Evolutionary conservation across 768 basidiomycete genomes (phyloP).

Genomic region (Tricholoma sp.): DNA sequence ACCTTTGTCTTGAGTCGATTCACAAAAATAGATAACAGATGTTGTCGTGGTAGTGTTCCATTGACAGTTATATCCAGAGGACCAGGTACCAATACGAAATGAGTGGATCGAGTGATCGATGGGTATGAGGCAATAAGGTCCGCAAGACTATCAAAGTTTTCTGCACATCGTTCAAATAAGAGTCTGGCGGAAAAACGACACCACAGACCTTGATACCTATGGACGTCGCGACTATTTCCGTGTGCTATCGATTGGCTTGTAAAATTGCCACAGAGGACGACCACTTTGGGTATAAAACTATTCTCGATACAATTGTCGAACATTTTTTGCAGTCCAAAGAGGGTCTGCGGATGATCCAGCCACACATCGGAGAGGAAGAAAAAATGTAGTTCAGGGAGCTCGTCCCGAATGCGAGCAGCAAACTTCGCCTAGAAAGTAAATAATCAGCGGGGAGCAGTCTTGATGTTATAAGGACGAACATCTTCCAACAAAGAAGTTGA

Average conservation of each 20-base stretch:
- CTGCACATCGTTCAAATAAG: conserved; percentile 33
- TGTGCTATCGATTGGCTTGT: conserved; percentile 75
- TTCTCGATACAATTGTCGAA: conserved; percentile 89
- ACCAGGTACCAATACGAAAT: conserved; percentile 94
- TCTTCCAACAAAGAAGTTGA: conserved; percentile 88
- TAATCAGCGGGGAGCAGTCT: conserved; percentile 1
- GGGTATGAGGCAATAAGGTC: conserved; percentile 83
- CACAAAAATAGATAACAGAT: conserved; percentile 73
- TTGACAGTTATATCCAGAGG: conserved; percentile 86
- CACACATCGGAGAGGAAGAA: conserved; percentile 95
- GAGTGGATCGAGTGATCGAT: conserved; percentile 66
- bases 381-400: conserved; percentile 75
- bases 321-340: conserved; percentile 75
- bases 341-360: conserved; percentile 84
- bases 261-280: conserved; percentile 95
- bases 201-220: conserved; percentile 76
- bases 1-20: conserved; percentile 64
- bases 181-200: background rate
- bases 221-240: conserved; percentile 73
- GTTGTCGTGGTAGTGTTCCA: conserved; percentile 72
- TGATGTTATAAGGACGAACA: conserved; percentile 40
- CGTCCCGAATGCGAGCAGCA: conserved; percentile 55
- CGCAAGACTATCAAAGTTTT: conserved; percentile 82
- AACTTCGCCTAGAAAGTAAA: conserved; percentile 48
- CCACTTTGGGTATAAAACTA: conserved; percentile 80